Evolutionary conservation across 495 filamentous ascomycete species (phyloP), one percentile per base, ranked within the genome.

Genomic region (Podospora sp.): DNA sequence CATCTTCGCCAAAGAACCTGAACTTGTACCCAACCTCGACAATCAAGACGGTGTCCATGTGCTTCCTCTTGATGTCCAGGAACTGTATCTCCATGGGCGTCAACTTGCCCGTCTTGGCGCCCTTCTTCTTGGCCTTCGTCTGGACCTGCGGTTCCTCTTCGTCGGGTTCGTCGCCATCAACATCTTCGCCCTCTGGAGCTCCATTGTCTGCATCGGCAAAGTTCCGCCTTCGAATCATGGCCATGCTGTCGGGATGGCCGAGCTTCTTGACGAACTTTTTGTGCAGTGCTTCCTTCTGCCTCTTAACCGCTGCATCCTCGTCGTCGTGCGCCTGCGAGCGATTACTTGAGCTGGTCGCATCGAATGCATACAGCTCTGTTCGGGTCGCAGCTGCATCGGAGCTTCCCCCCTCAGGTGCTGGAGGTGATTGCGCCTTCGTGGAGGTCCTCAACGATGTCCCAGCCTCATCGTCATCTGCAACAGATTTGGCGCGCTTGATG

Each of bases 21-120:
- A 95, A 99, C 76, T 99, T 99, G 76, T 99, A 99, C 27, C 95
- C 95, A 6, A 99, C 95, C 72, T 99, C 93, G 21, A 97, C 87
- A 2, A 97, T 87, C 49, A 99, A 78, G 9, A 98, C 65, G 0
- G 94, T 94, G 71, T 97, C 94, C 82, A 93, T 89, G 75, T 98
- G 86, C 68, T 94, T 92, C 63, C 88, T 84, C 80, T 99, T 99
- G 71, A 99, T 96, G 21, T 97, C 92, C 16, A 99, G 83, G 40
- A 96, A 88, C 70, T 98, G 95, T 57, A 90, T 88, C 75, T 97
- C 95, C 89, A 99, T 89, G 0, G 95, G 95, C 6, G 96, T 99
- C 57, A 99, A 86, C 73, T 97, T 97, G 26, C 85, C 84, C 27
- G 88, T 91, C 82, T 94, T 96, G 35, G 83, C 76, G 0, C 88